These are phyloP conservation scores for Geotrichum klebahnii DNA, from an alignment of 1,139 yeast species.

Conservation along the genomic window DNA sequence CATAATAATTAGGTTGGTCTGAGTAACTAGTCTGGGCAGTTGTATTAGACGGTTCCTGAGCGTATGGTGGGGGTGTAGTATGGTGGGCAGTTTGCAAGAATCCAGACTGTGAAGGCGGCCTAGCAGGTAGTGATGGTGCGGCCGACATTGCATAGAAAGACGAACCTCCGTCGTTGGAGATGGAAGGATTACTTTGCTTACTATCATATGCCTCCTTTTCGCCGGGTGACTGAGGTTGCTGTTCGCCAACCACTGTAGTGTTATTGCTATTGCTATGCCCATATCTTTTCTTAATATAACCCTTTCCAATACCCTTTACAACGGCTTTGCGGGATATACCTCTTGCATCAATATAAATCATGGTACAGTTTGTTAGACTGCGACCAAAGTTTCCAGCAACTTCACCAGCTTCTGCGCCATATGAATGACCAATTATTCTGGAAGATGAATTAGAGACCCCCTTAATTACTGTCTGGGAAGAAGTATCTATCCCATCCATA, in stretches of 20 bases:
- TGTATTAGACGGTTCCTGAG: too few relatives aligned
- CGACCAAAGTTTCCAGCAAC: constrained; percentile 17
- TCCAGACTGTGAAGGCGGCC: neutral
- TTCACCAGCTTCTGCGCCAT: constrained; percentile 20
- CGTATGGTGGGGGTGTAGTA: too few relatives aligned
- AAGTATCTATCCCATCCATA: constrained; percentile 20
- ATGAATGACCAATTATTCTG: constrained; percentile 17
- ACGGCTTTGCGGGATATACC: constrained; percentile 21
- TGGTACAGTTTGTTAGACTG: constrained; percentile 15
- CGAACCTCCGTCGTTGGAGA: too few relatives aligned
- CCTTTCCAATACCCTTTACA: constrained; percentile 19
- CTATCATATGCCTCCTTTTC: too few relatives aligned
- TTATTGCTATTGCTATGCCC: constrained; percentile 10
- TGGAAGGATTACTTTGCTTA: too few relatives aligned
- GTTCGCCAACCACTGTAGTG: too few relatives aligned
- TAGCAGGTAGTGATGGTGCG: constrained; percentile 2
- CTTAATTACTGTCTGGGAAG: constrained; percentile 13
- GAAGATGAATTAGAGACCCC: constrained; percentile 15
- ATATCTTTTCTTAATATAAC: constrained; percentile 12
- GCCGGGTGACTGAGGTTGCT: too few relatives aligned
- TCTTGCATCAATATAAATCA: constrained; percentile 18
- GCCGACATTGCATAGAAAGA: neutral
- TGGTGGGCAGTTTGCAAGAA: too few relatives aligned
- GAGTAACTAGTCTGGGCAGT: too few relatives aligned
- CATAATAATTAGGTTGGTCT: too few relatives aligned